Evolutionary conservation across 164 flowering plant species (phyloP).

Genomic region (Paratinospora sagittata): DNA sequence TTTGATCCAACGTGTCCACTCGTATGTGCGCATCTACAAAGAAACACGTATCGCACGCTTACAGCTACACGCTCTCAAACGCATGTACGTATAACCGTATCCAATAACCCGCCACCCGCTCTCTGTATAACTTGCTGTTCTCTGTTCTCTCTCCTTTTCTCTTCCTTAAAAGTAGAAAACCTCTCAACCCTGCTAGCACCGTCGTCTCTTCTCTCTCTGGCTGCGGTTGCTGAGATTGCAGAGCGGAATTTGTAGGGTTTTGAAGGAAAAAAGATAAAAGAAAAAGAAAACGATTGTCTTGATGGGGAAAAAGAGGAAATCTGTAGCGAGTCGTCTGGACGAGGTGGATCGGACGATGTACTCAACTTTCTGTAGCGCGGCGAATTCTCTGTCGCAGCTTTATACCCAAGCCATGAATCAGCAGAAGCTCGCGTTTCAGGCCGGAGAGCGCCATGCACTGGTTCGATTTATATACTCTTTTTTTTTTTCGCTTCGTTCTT

Average conservation of each 20-base stretch:
- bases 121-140: background rate
- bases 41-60: no score
- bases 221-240: no score
- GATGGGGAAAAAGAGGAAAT: constrained; percentile 86
- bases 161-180: background rate
- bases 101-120: background rate
- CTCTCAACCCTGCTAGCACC: background rate
- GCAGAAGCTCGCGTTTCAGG: constrained; percentile 65
- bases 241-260: background rate
- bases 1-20: no score
- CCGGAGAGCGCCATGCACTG: constrained; percentile 69
- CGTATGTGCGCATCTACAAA: no score
- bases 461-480: constrained; percentile 20
- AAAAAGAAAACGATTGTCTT: background rate
- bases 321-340: constrained; percentile 59
- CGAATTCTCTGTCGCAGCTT: constrained; percentile 78
- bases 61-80: no score
- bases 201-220: background rate
- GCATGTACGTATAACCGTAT: no score
- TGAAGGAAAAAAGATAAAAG: no score
- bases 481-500: background rate
- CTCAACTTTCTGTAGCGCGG: constrained; percentile 65
- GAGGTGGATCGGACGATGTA: constrained; percentile 83
- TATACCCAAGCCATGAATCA: constrained; percentile 76
- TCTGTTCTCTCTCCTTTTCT: no score